These are phyloP conservation scores for Aspergillus mulundensis DNA, from an alignment of 495 filamentous ascomycete species.

Conservation along the genomic window DNA sequence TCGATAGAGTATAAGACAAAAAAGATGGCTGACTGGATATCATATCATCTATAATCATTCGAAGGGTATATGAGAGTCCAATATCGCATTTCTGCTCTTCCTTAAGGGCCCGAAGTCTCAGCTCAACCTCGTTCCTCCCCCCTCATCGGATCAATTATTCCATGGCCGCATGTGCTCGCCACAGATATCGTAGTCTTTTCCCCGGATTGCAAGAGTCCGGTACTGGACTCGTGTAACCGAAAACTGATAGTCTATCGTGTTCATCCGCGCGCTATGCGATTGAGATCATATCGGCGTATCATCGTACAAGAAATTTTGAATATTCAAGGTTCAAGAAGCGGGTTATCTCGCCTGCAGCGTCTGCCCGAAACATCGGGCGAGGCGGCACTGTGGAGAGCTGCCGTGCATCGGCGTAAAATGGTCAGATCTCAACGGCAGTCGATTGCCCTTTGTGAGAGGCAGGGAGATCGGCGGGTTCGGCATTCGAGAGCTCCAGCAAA, in stretches of 20 bases:
- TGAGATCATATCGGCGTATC: constrained; percentile 6
- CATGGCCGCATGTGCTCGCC: background rate
- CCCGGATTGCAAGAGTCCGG: background rate
- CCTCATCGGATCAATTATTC: background rate
- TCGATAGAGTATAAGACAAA: background rate
- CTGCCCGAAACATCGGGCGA: background rate
- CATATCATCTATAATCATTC: constrained; percentile 3
- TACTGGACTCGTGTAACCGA: background rate
- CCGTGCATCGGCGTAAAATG: background rate
- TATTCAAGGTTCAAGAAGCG: background rate
- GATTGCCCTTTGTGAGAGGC: constrained; percentile 29
- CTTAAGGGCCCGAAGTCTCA: background rate
- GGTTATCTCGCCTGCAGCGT: background rate
- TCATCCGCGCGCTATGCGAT: background rate
- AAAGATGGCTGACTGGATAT: constrained; percentile 2
- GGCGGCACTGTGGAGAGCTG: background rate
- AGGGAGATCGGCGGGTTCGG: constrained; percentile 20
- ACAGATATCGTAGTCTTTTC: background rate
- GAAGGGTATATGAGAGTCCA: constrained; percentile 1
- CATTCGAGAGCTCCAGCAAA: constrained; percentile 56
- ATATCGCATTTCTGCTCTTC: background rate
- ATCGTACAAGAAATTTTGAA: constrained; percentile 2
- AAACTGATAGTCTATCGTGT: constrained; percentile 4
- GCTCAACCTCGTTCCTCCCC: background rate
- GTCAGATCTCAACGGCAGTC: constrained; percentile 40